Evolutionary conservation across 2,329 filamentous ascomycete genomes (phyloP).

Genomic region (Sarocladium brachiariae): DNA sequence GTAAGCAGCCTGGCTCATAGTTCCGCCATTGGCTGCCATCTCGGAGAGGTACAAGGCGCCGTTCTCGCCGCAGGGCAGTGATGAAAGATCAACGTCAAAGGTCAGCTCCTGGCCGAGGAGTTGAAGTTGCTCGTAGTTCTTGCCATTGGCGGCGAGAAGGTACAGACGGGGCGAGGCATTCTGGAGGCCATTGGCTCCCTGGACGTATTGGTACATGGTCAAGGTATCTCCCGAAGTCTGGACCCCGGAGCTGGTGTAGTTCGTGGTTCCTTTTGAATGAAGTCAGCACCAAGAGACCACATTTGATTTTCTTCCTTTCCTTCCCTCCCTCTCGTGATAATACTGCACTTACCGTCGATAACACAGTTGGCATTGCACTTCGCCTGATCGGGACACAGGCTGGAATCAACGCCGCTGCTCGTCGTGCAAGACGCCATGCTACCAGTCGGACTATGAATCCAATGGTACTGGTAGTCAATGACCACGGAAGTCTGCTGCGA

Average conservation of each 20-base stretch:
- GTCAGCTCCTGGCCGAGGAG: slow-evolving; percentile 53
- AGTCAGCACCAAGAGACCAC: no score
- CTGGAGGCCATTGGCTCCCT: slow-evolving; percentile 12
- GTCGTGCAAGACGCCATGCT: slow-evolving; percentile 7
- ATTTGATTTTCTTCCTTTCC: no score
- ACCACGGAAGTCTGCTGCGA: slow-evolving; percentile 7
- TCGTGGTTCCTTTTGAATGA: slow-evolving; percentile 15
- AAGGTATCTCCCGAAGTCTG: slow-evolving; percentile 18
- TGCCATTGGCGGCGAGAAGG: slow-evolving; percentile 38
- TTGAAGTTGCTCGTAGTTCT: slow-evolving; percentile 49
- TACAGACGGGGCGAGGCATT: slow-evolving; percentile 41
- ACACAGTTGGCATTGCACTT: slow-evolving; percentile 7
- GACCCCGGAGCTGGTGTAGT: slow-evolving; percentile 31
- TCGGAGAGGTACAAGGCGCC: slow-evolving; percentile 54
- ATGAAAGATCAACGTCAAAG: slow-evolving; percentile 56
- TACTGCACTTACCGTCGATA: slow-evolving; percentile 1
- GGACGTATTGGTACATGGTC: slow-evolving; percentile 21
- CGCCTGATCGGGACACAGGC: slow-evolving; percentile 3
- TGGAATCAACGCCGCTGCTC: slow-evolving; percentile 5
- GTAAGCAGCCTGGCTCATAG: slow-evolving; percentile 29
- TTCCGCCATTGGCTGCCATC: slow-evolving; percentile 54
- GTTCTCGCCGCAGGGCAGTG: slow-evolving; percentile 55
- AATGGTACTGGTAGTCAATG: slow-evolving; percentile 10
- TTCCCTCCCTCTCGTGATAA: no score
- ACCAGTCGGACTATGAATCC: slow-evolving; percentile 8